phyloP scores from a whole-genome alignment of 257 asterid species.

The Thymus quinquecostatus region DNA sequence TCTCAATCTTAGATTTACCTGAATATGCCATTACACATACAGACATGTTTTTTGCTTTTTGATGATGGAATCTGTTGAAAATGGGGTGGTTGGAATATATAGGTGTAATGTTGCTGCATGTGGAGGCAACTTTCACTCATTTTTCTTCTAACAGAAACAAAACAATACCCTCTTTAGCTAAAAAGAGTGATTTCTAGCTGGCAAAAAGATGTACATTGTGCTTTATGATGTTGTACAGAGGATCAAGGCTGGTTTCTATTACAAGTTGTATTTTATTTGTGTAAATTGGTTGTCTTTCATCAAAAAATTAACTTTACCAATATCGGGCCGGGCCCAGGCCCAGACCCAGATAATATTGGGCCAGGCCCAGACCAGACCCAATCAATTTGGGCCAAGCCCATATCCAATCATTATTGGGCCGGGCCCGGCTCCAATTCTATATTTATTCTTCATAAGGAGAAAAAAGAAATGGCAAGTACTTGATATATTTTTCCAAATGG shows the following conservation, averaged over 20 bases:
- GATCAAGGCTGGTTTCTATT: not conserved
- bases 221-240: not conserved
- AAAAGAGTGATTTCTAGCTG: not conserved
- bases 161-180: not conserved
- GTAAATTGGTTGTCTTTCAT: no score
- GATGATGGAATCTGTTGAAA: not conserved
- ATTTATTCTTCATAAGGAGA: no score
- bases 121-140: slow-evolving; percentile 25
- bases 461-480: no score
- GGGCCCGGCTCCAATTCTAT: not conserved
- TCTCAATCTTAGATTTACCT: slow-evolving; percentile 31
- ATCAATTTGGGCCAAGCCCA: not conserved
- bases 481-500: no score
- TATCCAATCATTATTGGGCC: not conserved
- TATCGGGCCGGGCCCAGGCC: no score
- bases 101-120: slow-evolving; percentile 29
- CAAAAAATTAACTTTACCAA: no score
- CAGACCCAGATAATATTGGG: no score
- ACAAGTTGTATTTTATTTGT: not conserved
- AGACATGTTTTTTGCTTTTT: not conserved
- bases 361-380: no score
- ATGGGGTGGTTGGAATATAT: not conserved
- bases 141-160: slow-evolving; percentile 22
- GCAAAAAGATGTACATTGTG: not conserved
- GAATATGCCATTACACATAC: slow-evolving; percentile 21